Conservation (phyloP, 495 filamentous ascomycete species). For the Daldinia concentrica region DNA sequence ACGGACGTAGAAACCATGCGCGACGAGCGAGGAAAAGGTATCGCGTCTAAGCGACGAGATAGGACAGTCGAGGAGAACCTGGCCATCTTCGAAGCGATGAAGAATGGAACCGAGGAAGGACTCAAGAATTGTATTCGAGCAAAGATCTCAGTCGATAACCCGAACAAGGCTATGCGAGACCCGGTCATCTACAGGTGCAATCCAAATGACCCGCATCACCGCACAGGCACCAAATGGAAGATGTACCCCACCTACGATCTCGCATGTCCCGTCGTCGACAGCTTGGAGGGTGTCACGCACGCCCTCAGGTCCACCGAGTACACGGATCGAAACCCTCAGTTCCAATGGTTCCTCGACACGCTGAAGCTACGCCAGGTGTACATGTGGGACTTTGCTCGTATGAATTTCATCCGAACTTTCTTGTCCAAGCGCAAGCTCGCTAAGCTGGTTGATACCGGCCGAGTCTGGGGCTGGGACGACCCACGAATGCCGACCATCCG, state of each 20-base stretch:
- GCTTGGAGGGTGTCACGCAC: constrained; percentile 91
- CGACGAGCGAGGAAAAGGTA: constrained; percentile 77
- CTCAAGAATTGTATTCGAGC: constrained; percentile 85
- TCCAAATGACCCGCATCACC: constrained; percentile 78
- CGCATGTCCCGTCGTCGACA: constrained; percentile 90
- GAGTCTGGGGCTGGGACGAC: constrained; percentile 94
- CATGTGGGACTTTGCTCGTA: constrained; percentile 97
- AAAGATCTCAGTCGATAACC: constrained; percentile 84
- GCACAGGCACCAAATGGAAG: constrained; percentile 90
- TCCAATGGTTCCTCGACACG: constrained; percentile 92
- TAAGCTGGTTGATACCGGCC: constrained; percentile 85
- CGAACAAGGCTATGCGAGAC: constrained; percentile 88
- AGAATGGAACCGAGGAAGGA: constrained; percentile 78
- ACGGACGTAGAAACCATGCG: constrained; percentile 88
- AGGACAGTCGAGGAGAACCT: constrained; percentile 83
- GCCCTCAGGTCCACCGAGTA: constrained; percentile 97
- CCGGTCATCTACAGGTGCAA: constrained; percentile 96
- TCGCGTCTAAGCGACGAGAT: constrained; percentile 78
- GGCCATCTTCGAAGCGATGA: constrained; percentile 87
- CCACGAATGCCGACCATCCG: constrained; percentile 95
- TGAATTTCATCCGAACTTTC: constrained; percentile 93
- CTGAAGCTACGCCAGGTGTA: constrained; percentile 87
- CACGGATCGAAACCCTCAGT: constrained; percentile 95
- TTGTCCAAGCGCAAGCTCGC: constrained; percentile 95
- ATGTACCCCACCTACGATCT: constrained; percentile 98